These are phyloP conservation scores for Colletotrichum chlorophyti DNA, from an alignment of 2,329 filamentous ascomycete species.

Conservation along the genomic window DNA sequence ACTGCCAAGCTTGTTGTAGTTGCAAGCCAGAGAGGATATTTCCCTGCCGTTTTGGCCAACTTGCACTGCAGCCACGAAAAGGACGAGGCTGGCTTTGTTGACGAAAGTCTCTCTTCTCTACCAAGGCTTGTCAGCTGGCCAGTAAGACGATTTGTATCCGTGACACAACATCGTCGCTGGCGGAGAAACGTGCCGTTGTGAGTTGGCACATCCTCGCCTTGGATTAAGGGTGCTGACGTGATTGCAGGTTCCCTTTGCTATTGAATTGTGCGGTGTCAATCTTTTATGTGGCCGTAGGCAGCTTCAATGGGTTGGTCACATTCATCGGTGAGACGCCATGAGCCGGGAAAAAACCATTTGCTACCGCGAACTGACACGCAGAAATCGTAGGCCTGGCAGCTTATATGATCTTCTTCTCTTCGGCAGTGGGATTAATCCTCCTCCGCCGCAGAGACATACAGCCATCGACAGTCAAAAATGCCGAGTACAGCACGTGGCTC, in stretches of 20 bases:
- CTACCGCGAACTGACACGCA: conserved; percentile 2
- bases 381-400: conserved; percentile 33
- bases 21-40: conserved; percentile 39
- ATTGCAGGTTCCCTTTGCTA: conserved; percentile 32
- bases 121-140: conserved; percentile 29
- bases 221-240: conserved; percentile 11
- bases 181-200: conserved; percentile 32
- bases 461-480: conserved; percentile 17
- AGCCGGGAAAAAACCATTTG: neutral
- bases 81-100: conserved; percentile 36
- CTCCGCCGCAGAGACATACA: conserved; percentile 32
- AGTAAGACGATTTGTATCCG: conserved; percentile 31
- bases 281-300: conserved; percentile 34
- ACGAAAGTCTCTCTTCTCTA: conserved; percentile 28
- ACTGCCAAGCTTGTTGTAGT: conserved; percentile 48
- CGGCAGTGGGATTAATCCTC: conserved; percentile 34
- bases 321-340: conserved; percentile 30
- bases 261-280: conserved; percentile 33
- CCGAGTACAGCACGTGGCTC: conserved; percentile 33
- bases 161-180: conserved; percentile 34
- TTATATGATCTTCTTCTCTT: conserved; percentile 34
- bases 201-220: neutral
- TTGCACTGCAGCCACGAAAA: conserved; percentile 34
- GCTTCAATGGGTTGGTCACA: conserved; percentile 35
- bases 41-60: conserved; percentile 35